Evolutionary conservation across 768 basidiomycete genomes (phyloP), one percentile per base, ranked within the genome.

Genomic region (Sistotremastrum suecicum): DNA sequence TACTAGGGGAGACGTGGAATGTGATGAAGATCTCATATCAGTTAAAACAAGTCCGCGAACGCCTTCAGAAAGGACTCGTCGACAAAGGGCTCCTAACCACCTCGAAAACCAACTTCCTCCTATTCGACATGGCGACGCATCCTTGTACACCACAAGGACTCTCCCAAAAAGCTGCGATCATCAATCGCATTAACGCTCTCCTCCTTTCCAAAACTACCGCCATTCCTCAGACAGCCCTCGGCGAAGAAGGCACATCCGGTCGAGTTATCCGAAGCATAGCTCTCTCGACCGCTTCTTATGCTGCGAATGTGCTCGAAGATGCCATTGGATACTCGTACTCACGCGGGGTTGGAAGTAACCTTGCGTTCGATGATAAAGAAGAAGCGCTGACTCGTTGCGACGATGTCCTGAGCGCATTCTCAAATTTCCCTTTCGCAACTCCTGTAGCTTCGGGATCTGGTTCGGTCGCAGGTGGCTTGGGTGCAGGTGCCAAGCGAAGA

Each of bases 121-220:
- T 99, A 32, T 99, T 99, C 66, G 94, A 99, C 67, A 99, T 99
- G 94, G 94, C 95, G 11, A 99, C 94, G 0, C 94, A 99, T 61
- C 95, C 94, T 1, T 85, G 98, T 42, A 88, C 92, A 5, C 20
- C 20, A 20, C 20, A 20, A 20, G 92, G 97, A 63, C 74, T 87
- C 8, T 82, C 86, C 48, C 81, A 80, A 6, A 98, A 98, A 59
- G 90, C 91, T 58, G 70, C 72, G 48, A 75, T 98, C 56, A 71
- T 97, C 58, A 63, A 69, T 9, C 83, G 92, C 33, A 71, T 82
- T 31, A 73, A 86, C 41, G 62, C 78, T 9, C 74, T 97, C 28
- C 72, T 97, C 56, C 89, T 90, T 7, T 72, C 83, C 2, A 78
- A 80, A 3, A 94, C 91, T 3, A 72, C 85, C 29, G 75, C 84